Evolutionary conservation across 768 basidiomycete genomes (phyloP).

Genomic region (Neoboletus brunneissimus): DNA sequence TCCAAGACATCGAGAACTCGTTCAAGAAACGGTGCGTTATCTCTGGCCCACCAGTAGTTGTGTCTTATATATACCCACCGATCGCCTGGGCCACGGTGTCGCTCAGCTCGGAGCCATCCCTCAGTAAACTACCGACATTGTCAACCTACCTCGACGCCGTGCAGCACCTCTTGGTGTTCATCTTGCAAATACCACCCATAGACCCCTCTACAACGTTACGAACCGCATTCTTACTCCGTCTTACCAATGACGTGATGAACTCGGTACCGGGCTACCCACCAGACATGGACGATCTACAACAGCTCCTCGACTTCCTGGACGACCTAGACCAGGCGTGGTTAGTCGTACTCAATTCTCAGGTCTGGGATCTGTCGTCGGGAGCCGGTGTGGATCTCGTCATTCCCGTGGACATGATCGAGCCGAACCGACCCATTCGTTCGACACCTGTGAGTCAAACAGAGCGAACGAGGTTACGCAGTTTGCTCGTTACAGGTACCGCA

Average conservation of each 20-base stretch:
- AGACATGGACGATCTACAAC: slow-evolving; percentile 41
- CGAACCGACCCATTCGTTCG: slow-evolving; percentile 33
- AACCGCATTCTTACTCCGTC: slow-evolving; percentile 62
- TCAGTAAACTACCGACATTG: slow-evolving; percentile 56
- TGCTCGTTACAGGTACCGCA: slow-evolving; percentile 58
- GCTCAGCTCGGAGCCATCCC: slow-evolving; percentile 31
- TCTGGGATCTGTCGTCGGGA: slow-evolving; percentile 58
- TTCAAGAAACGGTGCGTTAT: slow-evolving; percentile 72
- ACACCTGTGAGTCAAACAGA: slow-evolving; percentile 68
- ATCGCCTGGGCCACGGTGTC: no score
- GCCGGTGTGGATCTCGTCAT: slow-evolving; percentile 41
- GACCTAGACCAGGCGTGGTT: slow-evolving; percentile 77
- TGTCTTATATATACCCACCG: background rate
- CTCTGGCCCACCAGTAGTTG: background rate
- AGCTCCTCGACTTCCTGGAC: slow-evolving; percentile 63
- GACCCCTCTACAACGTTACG: slow-evolving; percentile 69
- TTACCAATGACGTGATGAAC: slow-evolving; percentile 64
- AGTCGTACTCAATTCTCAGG: slow-evolving; percentile 57
- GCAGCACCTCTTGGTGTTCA: slow-evolving; percentile 54
- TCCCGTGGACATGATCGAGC: slow-evolving; percentile 36
- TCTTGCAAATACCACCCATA: slow-evolving; percentile 73
- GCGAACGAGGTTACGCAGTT: slow-evolving; percentile 62
- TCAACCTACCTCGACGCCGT: slow-evolving; percentile 56
- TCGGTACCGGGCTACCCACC: slow-evolving; percentile 62
- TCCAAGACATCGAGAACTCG: slow-evolving; percentile 62